Conservation (phyloP, 2,329 filamentous ascomycete species). For the Fusarium austroafricanum region DNA sequence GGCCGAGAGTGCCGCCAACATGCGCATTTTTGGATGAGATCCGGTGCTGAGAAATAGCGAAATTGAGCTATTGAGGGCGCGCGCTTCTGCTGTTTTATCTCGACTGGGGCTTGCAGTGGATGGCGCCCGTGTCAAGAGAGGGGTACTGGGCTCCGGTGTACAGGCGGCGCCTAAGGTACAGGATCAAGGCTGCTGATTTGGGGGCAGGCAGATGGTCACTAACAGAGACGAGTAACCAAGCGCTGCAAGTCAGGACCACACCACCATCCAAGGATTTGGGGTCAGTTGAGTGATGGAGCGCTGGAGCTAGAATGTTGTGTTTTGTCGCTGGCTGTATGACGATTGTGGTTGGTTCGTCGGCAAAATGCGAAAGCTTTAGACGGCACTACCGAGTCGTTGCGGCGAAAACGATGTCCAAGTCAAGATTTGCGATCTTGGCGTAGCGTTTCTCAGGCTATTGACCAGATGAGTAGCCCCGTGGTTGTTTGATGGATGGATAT, state of each 20-base stretch:
- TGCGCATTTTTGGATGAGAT: constrained; percentile 15
- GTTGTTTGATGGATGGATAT: constrained; percentile 15
- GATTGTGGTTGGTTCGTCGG: constrained; percentile 38
- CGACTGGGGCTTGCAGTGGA: constrained; percentile 23
- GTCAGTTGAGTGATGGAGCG: constrained; percentile 34
- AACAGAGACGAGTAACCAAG: constrained; percentile 41
- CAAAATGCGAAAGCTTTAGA: constrained; percentile 31
- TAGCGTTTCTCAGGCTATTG: constrained; percentile 10
- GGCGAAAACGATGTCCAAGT: constrained; percentile 22
- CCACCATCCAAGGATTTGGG: constrained; percentile 39
- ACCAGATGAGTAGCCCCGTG: constrained; percentile 19
- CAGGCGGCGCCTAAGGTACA: constrained; percentile 38
- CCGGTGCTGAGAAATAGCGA: constrained; percentile 15
- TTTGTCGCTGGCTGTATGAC: constrained; percentile 25
- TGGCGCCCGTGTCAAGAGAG: constrained; percentile 16
- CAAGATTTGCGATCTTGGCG: constrained; percentile 27
- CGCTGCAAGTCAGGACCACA: constrained; percentile 37
- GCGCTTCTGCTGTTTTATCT: constrained; percentile 35
- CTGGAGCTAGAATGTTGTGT: constrained; percentile 23
- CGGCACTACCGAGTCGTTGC: constrained; percentile 38
- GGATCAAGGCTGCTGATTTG: constrained; percentile 21
- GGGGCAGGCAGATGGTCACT: constrained; percentile 41
- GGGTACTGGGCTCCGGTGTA: constrained; percentile 44
- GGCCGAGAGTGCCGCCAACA: constrained; percentile 45
- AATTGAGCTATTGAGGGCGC: constrained; percentile 4